Base-by-base conservation (phyloP, 495 filamentous ascomycete genomes). In the Arthonia radiata region DNA sequence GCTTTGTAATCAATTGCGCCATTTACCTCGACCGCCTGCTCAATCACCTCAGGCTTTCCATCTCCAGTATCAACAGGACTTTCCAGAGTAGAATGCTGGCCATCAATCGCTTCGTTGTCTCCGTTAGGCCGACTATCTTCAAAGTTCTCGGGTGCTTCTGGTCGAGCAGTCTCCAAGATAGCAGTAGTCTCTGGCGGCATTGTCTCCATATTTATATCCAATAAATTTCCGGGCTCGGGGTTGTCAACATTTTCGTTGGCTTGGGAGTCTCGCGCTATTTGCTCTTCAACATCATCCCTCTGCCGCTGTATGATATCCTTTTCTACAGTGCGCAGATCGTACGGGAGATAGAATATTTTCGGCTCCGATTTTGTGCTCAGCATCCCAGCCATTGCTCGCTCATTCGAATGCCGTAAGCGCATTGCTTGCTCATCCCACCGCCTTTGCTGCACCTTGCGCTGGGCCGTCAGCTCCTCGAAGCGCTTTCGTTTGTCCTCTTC, bases 391-490 rank as follows among this genome's bases (percentile, higher is more conserved):
- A 54, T 61, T 18, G 71, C 60, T 15, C 75, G 52, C 48, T 82
- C 48, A 38, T 71, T 71, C 21, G 53, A 46, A 48, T 93, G 82
- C 28, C 67, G 66, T 19, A 69, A 65, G 28, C 60, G 58, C 76
- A 90, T 90, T 49, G 64, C 62, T 42, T 73, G 59, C 48, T 72
- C 69, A 32, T 90, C 74, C 40, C 76, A 81, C 32, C 67, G 58
- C 40, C 64, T 59, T 49, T 81, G 75, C 43, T 83, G 72, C 28
- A 56, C 59, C 41, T 54, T 56, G 22, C 78, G 60, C 29, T 62
- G 48, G 23, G 41, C 48, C 19, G 52, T 54, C 27, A 79, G 49
- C 37, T 64, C 59, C 29, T 71, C 70, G 17, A 68, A 47, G 37
- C 58, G 59, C 38, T 58, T 55, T 49, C 61, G 66, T 40, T 63